Base-by-base conservation (phyloP, 768 basidiomycete species). In the Boletus pseudopeckii region DNA sequence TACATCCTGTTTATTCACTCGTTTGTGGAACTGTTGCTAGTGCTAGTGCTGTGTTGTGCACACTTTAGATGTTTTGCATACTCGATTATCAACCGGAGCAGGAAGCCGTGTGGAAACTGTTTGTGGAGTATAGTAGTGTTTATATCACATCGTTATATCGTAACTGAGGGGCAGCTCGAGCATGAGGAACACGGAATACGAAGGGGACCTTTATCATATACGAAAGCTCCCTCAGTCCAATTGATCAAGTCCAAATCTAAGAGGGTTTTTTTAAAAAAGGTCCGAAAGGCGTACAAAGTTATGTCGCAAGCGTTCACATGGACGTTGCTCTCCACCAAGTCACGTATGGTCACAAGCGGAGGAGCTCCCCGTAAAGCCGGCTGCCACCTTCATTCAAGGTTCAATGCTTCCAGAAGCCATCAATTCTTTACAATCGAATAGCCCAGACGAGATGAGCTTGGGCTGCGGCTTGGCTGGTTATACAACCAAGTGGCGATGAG, bases 401-500 rank as follows among this genome's bases (percentile, higher is more conserved):
- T 18, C 24, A 30, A 50, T 39, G 30, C 44, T 45, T 47, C 51
- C 46, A 38, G 51, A 53, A 50, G 50, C 22, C 36, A 42, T 60
- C 52, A 59, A 4, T 51, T 61, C 48, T 70, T 70, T 45, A 63
- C 57, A 11, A 64, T 62, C 33, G 63, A 57, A 58, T 71, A 72
- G 34, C 60, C 56, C 11, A 62, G 38, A 38, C 69, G 63, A 39
- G 65, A 61, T 5, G 67, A 28, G 67, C 48, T 71, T 64, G 50
- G 74, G 67, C 39, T 76, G 22, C 69, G 71, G 48, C 38, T 60
- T 20, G 69, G 90, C 56, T 87, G 84, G 67, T 95, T 96, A 75
- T 97, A 98, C 55, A 95, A 75, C 85, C 89, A 94, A 2, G 95
- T 98, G 14, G 93, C 88, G 53, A 82, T 79, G 39, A 98, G 81